Evolutionary conservation across 495 filamentous ascomycete species (phyloP), one percentile per base, ranked within the genome.

Genomic region (Echria macrotheca): DNA sequence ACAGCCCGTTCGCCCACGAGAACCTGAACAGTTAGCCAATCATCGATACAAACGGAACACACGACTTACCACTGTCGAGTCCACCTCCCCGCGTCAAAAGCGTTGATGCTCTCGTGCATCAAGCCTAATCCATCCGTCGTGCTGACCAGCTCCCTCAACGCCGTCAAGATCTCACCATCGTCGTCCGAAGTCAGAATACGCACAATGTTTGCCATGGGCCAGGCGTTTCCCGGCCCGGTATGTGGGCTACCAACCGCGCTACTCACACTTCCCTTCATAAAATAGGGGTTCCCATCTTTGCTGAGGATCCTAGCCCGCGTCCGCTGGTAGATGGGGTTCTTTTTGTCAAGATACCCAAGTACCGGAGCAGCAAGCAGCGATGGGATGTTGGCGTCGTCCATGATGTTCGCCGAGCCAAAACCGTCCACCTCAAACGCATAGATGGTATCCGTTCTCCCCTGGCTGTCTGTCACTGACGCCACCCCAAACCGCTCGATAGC

Each of bases 1-100:
- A 85, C 43, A 86, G 65, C 12, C 82, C 81, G 56, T 86, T 85
- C 7, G 79, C 81, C 82, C 82, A 84, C 0, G 79, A 80, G 51
- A 85, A 84, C 77, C 78, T 79, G 46, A 26, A 17, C 33, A 23
- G 37, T 35, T 22, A 6, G 7, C 18, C 24, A n/a, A 26, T 24
- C 25, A 28, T n/a, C 22, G 23, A 25, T 14, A 25, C 17, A 12
- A 33, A 33, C 18, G 18, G 6, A 23, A 24, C 3, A 9, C 4
- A 44, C 14, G 10, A 58, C 55, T 49, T 22, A 67, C 81, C 82
- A 85, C 56, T 79, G 74, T 57, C 82, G 67, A 8, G 81, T 80
- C 78, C 80, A 85, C 21, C 69, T 53, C 1, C 39, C 63, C 28
- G 55, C 60, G 52, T 82, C 66, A 33, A 69, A 78, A 6, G 63